Evolutionary conservation across 2,329 filamentous ascomycete species (phyloP).

Genomic region (Aspergillus aculeatus): DNA sequence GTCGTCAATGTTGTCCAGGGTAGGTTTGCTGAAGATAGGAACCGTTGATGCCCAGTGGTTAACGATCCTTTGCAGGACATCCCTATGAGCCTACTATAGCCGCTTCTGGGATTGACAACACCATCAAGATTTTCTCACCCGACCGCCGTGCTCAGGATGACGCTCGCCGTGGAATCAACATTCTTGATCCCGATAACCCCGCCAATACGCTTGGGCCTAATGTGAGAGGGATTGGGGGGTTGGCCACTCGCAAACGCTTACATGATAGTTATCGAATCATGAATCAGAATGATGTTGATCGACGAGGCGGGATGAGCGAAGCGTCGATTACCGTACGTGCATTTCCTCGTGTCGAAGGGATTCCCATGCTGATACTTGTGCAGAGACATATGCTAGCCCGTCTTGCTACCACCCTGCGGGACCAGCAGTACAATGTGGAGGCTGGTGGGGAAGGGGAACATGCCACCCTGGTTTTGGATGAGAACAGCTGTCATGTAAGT

Average conservation of each 20-base stretch:
- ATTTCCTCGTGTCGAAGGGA: neutral
- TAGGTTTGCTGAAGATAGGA: slow-evolving; percentile 22
- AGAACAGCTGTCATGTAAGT: slow-evolving; percentile 14
- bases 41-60: neutral
- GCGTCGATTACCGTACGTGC: slow-evolving; percentile 55
- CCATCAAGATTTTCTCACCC: slow-evolving; percentile 67
- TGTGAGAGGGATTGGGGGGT: slow-evolving; percentile 40
- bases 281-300: slow-evolving; percentile 60
- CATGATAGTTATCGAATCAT: slow-evolving; percentile 62
- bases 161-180: slow-evolving; percentile 58
- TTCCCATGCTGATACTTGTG: slow-evolving; percentile 8
- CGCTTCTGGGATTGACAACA: slow-evolving; percentile 66
- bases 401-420: slow-evolving; percentile 32
- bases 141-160: slow-evolving; percentile 58
- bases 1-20: slow-evolving; percentile 69
- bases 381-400: slow-evolving; percentile 50
- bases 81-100: slow-evolving; percentile 67
- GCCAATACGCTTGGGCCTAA: slow-evolving; percentile 35
- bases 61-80: slow-evolving; percentile 48
- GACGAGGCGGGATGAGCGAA: slow-evolving; percentile 58
- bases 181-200: slow-evolving; percentile 49
- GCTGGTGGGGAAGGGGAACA: slow-evolving; percentile 28
- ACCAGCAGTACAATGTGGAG: slow-evolving; percentile 17
- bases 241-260: slow-evolving; percentile 59
- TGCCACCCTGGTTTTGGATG: slow-evolving; percentile 7